Evolutionary conservation across 2,329 filamentous ascomycete species (phyloP), one percentile per base, ranked within the genome.

Genomic region (Beauveria australis): DNA sequence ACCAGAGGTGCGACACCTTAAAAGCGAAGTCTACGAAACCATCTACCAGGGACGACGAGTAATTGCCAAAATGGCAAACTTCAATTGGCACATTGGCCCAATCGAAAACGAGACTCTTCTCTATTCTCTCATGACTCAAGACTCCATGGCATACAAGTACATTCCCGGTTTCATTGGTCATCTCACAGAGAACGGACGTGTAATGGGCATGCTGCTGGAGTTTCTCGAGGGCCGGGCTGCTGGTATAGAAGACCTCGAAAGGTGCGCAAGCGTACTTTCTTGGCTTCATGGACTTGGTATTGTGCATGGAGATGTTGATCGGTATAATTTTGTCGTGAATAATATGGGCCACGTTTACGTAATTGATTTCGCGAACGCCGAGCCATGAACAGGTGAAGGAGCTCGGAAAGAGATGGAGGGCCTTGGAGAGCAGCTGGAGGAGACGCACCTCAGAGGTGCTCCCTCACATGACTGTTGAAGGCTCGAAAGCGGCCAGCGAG

Each of bases 271-370:
- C 43, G 64, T 66, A 62, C 44, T 74, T 33, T 37, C 59, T 55
- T 66, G 65, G 62, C 59, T 73, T 22, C 69, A 73, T 61, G 33
- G 62, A 22, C 56, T 70, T 43, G 67, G 70, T 40, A 44, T 74
- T 49, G 28, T 72, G 33, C 72, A 75, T 65, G 71, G 72, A 16
- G 74, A 76, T 63, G 66, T 71, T 40, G 75, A 76, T 63, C 67
- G 69, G 59, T 68, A 75, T 59, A 77, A 74, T 64, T 76, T 75
- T 63, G 61, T 76, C n/a, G 43, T 46, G 43, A 22, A 28, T 9
- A 28, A 28, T 8, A 28, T 8, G 28, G 28, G 28, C 28, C 28
- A 28, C 28, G 28, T 28, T 28, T 9, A 28, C 28, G 28, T 28
- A 9, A 28, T 28, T 28, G 28, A 28, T 28, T 28, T 28, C 28